Conservation (phyloP, 75 land plant genomes). For the Sequoiadendron giganteum region DNA sequence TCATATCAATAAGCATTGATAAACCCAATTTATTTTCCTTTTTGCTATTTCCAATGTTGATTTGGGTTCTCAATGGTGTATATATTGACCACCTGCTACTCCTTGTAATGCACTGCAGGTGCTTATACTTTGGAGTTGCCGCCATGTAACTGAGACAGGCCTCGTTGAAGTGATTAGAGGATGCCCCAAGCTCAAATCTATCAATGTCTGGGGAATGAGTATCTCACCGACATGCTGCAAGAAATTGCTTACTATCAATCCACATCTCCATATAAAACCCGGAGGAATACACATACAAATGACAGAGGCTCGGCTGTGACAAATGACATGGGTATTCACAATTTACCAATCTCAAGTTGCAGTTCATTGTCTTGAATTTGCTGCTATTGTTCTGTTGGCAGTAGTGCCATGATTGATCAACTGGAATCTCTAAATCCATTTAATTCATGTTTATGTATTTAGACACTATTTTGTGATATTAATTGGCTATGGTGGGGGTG, state of each 20-base stretch:
- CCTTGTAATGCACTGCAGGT: conserved; percentile 33
- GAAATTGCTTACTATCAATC: conserved; percentile 54
- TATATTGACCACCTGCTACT: background rate
- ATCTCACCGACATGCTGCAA: conserved; percentile 54
- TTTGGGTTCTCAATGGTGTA: background rate
- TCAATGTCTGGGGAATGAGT: conserved; percentile 81
- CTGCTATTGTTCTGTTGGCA: background rate
- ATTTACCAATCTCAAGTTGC: background rate
- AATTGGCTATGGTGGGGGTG: background rate
- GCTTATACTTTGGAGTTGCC: conserved; percentile 87
- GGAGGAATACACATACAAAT: conserved; percentile 19
- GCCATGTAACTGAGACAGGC: conserved; percentile 78
- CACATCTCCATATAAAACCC: conserved; percentile 68
- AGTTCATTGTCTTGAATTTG: background rate
- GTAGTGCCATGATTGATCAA: background rate
- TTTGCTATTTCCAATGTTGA: background rate
- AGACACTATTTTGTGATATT: background rate
- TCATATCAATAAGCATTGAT: background rate
- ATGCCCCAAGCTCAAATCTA: conserved; percentile 64
- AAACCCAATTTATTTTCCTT: background rate
- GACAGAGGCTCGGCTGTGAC: conserved; percentile 3
- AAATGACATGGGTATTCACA: background rate
- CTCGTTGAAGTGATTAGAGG: conserved; percentile 64
- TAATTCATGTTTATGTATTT: background rate
- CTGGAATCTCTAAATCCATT: background rate